Conservation (phyloP, 495 filamentous ascomycete species). For the Aspergillus nidulans region DNA sequence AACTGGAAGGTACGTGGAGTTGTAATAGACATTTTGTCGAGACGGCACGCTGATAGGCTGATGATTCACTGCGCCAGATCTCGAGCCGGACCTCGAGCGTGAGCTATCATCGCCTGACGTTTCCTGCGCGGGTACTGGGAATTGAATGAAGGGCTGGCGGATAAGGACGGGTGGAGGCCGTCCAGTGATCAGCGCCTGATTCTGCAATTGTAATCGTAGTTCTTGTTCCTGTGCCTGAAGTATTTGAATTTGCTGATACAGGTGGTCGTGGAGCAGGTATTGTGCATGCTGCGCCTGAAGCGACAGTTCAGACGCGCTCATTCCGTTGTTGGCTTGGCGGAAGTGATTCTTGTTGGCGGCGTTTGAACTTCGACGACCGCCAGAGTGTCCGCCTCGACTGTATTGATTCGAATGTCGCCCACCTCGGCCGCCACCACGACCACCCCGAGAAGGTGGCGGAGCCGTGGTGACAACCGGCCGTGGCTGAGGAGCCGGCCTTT, state of each 20-base stretch:
- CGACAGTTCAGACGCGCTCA: slow-evolving; percentile 37
- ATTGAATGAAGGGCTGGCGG: slow-evolving; percentile 43
- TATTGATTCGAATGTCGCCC: slow-evolving; percentile 50
- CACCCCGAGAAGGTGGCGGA: slow-evolving; percentile 43
- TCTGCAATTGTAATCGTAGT: slow-evolving; percentile 57
- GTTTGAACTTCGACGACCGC: slow-evolving; percentile 53
- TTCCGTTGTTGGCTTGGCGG: slow-evolving; percentile 30
- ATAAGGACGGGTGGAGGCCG: slow-evolving; percentile 46
- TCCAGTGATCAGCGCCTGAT: slow-evolving; percentile 50
- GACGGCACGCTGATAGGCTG: slow-evolving; percentile 43
- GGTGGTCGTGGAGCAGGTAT: slow-evolving; percentile 52
- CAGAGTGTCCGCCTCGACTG: slow-evolving; percentile 34
- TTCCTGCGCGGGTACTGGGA: slow-evolving; percentile 40
- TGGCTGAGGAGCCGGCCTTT: slow-evolving; percentile 63
- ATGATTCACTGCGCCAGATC: slow-evolving; percentile 45
- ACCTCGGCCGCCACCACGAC: slow-evolving; percentile 53
- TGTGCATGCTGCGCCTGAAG: slow-evolving; percentile 50
- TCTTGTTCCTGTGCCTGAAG: slow-evolving; percentile 64
- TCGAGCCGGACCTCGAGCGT: slow-evolving; percentile 37
- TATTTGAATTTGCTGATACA: slow-evolving; percentile 59
- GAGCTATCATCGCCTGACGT: slow-evolving; percentile 36
- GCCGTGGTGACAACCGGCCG: slow-evolving; percentile 55
- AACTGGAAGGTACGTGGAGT: slow-evolving; percentile 44
- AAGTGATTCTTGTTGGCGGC: slow-evolving; percentile 41
- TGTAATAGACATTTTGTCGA: slow-evolving; percentile 45